Conservation (phyloP, 441 rosid genomes). For the Manihot esculenta region DNA sequence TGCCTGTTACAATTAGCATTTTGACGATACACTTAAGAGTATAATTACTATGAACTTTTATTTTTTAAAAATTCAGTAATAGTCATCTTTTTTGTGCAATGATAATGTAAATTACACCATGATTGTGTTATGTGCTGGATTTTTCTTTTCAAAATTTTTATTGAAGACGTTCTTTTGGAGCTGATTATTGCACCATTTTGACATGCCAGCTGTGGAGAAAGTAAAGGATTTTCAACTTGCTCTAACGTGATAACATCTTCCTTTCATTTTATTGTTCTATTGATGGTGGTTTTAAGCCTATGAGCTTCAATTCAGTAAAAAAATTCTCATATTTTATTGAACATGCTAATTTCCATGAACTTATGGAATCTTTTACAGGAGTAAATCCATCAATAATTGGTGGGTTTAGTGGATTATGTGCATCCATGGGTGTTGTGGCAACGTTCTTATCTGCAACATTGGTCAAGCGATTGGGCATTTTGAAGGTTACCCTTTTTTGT, state of each 20-base stretch:
- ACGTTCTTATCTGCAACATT: conserved; percentile 79
- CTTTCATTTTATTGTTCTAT: not conserved
- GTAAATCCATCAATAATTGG: conserved; percentile 83
- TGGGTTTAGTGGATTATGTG: conserved; percentile 86
- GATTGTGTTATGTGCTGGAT: not conserved
- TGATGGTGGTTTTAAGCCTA: not conserved
- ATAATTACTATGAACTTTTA: not conserved
- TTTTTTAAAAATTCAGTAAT: not conserved
- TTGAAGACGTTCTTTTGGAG: not conserved
- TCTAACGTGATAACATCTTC: not conserved
- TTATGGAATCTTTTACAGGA: conserved; percentile 42
- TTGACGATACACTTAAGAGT: too few species aligned
- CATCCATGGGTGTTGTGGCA: conserved; percentile 88
- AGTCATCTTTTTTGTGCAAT: not conserved
- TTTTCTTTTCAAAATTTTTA: not conserved
- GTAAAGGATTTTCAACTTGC: not conserved
- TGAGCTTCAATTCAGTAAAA: not conserved
- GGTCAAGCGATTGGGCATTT: conserved; percentile 70
- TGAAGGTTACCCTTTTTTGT: conserved; percentile 49
- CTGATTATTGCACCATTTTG: not conserved
- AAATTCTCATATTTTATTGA: not conserved
- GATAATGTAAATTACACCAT: not conserved
- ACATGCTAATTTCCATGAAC: conserved; percentile 12
- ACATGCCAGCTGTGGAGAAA: conserved; percentile 2
- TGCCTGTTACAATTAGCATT: too few species aligned